Conservation (phyloP, 2,329 filamentous ascomycete genomes). For the Lachnellula occidentalis region DNA sequence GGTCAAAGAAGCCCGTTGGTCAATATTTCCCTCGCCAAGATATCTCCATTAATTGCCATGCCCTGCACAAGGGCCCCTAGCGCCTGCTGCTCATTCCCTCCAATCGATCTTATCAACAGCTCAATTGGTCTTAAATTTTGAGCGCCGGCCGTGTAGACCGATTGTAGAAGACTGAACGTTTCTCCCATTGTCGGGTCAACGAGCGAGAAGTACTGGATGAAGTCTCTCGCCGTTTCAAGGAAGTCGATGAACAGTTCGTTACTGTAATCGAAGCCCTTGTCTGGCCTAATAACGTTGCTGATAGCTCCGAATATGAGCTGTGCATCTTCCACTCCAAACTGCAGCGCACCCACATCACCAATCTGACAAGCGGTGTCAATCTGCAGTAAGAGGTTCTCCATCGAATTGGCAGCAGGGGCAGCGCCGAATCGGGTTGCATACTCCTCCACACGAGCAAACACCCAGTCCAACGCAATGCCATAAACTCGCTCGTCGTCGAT, state of each 20-base stretch:
- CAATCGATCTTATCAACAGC: no score
- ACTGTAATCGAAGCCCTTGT: not conserved
- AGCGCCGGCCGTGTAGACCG: not conserved
- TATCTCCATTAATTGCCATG: no score
- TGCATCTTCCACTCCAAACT: no score
- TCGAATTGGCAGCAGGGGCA: not conserved
- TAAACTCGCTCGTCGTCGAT: not conserved
- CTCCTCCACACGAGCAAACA: conserved; percentile 1
- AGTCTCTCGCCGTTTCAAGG: not conserved
- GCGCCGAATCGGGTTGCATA: not conserved
- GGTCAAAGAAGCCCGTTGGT: no score
- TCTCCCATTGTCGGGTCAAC: not conserved
- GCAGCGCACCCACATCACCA: not conserved
- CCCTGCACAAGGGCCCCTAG: no score
- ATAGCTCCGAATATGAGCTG: not conserved
- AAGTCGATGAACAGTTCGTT: not conserved
- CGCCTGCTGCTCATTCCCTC: no score
- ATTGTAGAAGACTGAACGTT: not conserved
- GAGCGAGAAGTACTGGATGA: not conserved
- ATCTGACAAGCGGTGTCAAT: not conserved
- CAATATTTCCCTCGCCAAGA: no score
- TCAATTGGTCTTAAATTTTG: not conserved
- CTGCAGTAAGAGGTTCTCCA: not conserved
- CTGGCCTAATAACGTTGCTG: not conserved
- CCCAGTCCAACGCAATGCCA: conserved; percentile 3